Evolutionary conservation across 192 early-diverging fungal genomes (phyloP), one percentile per base, ranked within the genome.

Genomic region (Chytriomyces sp.): DNA sequence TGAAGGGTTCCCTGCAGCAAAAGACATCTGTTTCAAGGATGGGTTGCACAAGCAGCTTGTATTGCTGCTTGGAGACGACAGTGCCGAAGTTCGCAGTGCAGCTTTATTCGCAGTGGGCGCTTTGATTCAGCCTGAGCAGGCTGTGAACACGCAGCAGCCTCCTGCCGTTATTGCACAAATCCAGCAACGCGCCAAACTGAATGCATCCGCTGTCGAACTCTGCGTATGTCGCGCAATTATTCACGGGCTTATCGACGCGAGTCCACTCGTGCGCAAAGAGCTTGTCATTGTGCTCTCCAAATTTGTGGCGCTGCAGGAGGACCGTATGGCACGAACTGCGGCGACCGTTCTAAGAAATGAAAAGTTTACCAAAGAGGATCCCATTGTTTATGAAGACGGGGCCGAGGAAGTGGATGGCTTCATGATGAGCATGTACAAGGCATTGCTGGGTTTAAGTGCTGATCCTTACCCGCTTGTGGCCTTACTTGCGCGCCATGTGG

Each of bases 191-290:
- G 3, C 53, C 53, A 35, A 35, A 2, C 28, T 35, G 28, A 48
- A 13, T 64, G 43, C 75, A 28, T 16, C 63, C 28, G 87, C 87
- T 50, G 89, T 94, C 16, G 89, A 94, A 66, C 89, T 91, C 67
- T 92, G 91, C 66, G 87, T 95, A 71, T 91, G 86, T 50, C 91
- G 90, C 49, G 88, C 82, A 76, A 84, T 91, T 24, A 82, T 91
- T 59, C 84, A 83, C 60, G 89, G 90, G 5, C 89, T 91, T 16
- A 79, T 89, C 8, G 97, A 99, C 81, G 94, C 91, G 43, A 93
- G 92, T 13, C 94, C 96, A 24, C 87, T 96, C 75, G 97, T 99
- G 11, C 88, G 97, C 49, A 88, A 90, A 75, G 96, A 99, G 79
- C 88, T 97, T 7, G 94, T 93, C 44, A 81, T 89, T 47, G 86